These are phyloP conservation scores for Termitomyces sp. DNA, from an alignment of 768 basidiomycete genomes.

Conservation along the genomic window DNA sequence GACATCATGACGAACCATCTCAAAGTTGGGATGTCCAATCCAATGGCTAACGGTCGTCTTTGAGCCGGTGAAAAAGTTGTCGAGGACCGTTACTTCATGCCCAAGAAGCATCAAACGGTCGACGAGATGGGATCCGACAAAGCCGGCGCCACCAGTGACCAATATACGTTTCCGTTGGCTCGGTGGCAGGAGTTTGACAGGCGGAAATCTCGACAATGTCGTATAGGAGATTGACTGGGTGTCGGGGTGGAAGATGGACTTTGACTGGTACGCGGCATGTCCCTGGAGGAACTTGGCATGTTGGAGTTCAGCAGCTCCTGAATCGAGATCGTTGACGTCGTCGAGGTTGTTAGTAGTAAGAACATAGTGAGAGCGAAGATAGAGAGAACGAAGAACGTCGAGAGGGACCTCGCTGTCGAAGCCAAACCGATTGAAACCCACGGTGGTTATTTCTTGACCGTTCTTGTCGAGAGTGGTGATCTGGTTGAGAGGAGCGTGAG, in stretches of 20 bases:
- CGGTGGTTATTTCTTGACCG: conserved; percentile 68
- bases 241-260: conserved; percentile 81
- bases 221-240: conserved; percentile 86
- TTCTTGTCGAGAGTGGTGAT: conserved; percentile 66
- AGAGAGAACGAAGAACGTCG: conserved; percentile 80
- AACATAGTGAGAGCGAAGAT: conserved; percentile 79
- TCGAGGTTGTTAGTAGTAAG: conserved; percentile 32
- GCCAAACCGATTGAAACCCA: conserved; percentile 83
- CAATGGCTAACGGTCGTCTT: conserved; percentile 96
- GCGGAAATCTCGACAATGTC: conserved; percentile 87
- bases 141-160: conserved; percentile 97
- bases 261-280: conserved; percentile 60
- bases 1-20: conserved; percentile 95
- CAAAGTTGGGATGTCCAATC: conserved; percentile 98
- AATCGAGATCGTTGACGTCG: conserved; percentile 26
- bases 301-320: conserved; percentile 34
- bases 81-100: conserved; percentile 94
- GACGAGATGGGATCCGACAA: conserved; percentile 97
- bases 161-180: conserved; percentile 82
- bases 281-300: conserved; percentile 53
- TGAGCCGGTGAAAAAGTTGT: conserved; percentile 98
- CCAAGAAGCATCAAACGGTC: conserved; percentile 97
- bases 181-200: conserved; percentile 82
- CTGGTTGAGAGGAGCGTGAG: conserved; percentile 28
- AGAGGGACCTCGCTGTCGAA: conserved; percentile 84